Evolutionary conservation across 2,329 filamentous ascomycete genomes (phyloP), one percentile per base, ranked within the genome.

Genomic region (Verticillium isaacii): DNA sequence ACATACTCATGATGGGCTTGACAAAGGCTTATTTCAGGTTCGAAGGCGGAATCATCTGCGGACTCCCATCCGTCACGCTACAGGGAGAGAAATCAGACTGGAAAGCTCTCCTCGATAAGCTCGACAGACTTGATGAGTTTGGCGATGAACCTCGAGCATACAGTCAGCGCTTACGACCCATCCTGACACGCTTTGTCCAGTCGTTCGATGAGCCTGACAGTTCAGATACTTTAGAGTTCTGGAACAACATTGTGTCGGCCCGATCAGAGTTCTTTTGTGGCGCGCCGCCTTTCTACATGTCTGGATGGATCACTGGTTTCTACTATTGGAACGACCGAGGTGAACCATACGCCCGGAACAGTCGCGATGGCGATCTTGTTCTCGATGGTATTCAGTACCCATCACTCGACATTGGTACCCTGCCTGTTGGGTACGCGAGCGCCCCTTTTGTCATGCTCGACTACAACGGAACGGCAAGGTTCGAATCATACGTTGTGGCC

Each of bases 261-360:
- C 66, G 63, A 60, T 72, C 62, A 57, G 66, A 62, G n/a, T 75
- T 66, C 54, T 68, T 68, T n/a, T 68, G 61, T 45, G 73, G 68
- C 2, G 68, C 66, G 32, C 70, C 57, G 65, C 76, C 74, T 66
- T 77, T 68, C 65, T 70, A 72, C 56, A 63, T 81, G 2, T 78
- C 75, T 0, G 81, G 82, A 5, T 84, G 80, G 81, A 74, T 82
- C 59, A 78, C 78, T 0, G 79, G 75, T 0, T 82, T 84, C 63
- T 71, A 77, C 65, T 79, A 78, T 64, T 84, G 80, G 78, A 66
- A 70, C 17, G 67, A 65, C 0, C 62, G 74, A 17, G 81, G 81
- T 0, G 34, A 61, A 29, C 62, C 62, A 4, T 66, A 68, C n/a
- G 60, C 66, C 36, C 57, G 60, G 11, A 61, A 58, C 1, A 52